Base-by-base conservation (phyloP, 2,329 filamentous ascomycete genomes). In the Colletotrichum higginsianum region DNA sequence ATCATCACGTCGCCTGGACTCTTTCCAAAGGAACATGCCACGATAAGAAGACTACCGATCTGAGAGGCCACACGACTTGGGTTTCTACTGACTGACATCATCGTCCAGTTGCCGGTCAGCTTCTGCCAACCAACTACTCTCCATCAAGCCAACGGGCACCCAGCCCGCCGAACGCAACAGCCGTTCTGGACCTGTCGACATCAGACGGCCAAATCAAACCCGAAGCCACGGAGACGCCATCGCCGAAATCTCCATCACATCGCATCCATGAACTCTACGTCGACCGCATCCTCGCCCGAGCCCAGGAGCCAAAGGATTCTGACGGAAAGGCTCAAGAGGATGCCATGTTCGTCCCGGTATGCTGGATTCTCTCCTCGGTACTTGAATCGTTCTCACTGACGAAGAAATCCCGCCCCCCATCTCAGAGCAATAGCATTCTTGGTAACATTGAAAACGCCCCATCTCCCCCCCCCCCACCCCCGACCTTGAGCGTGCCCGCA, bases 361-460 rank as follows among this genome's bases (percentile, higher is more conserved):
- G 74, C 40, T 8, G 15, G 7, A 21, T 21, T 13, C 6, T 26
- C 1, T 16, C 12, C 6, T 12, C 2, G 1, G 2, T n/a, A 7
- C 13, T 13, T n/a, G n/a, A 3, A 18, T 35, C 30, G 52, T 21
- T 5, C 21, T 11, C 21, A 18, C 21, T 56, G 49, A 72, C 42
- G 11, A 0, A 23, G 5, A 30, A 1, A 30, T 30, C 7, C 30
- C 30, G 30, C 30, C 30, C 30, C 30, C 8, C 30, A 3, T 30
- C n/a, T 30, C 16, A 80, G 77, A 75, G 76, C 16, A 80, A 79
- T 26, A 76, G 76, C 18, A 72, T 80, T 47, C 77, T 79, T 58
- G 76, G 77, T 73, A 74, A n/a, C 64, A 35, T 30, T 30, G 30
- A 30, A 58, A 60, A 18, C 47, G 15, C 18, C 52, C 9, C 40